phyloP scores from a whole-genome alignment of 2,329 filamentous ascomycete species.

The Pseudofabraea citricarpa region DNA sequence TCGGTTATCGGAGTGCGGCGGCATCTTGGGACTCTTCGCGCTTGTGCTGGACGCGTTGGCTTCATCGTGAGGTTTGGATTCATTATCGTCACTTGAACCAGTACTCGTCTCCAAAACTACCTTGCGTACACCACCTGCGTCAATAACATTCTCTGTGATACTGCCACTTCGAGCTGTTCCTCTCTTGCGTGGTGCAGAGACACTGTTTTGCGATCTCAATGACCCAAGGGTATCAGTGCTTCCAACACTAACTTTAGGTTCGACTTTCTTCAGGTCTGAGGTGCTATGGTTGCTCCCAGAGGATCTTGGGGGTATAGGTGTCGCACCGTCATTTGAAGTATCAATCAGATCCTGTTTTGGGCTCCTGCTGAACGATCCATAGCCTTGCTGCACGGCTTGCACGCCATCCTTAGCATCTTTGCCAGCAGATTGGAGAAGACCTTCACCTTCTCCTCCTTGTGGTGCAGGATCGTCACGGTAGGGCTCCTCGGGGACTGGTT shows the following conservation, averaged over 20 bases:
- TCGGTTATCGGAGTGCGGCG: not conserved
- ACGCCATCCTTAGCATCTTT: conserved; percentile 60
- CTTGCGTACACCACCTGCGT: conserved; percentile 70
- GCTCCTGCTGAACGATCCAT: conserved; percentile 38
- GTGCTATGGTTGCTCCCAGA: not conserved
- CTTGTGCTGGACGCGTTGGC: not conserved
- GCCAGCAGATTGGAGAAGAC: conserved; percentile 47
- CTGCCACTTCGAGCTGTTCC: conserved; percentile 64
- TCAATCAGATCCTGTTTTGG: conserved; percentile 2
- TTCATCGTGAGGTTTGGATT: not conserved
- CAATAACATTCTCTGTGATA: conserved; percentile 74
- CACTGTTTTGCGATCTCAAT: conserved; percentile 23
- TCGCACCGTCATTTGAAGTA: not conserved
- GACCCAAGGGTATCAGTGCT: conserved; percentile 26
- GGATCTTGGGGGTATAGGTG: not conserved
- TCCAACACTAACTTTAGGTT: conserved; percentile 14
- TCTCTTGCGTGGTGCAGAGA: conserved; percentile 32
- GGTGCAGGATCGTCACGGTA: conserved; percentile 34
- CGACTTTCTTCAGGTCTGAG: conserved; percentile 9
- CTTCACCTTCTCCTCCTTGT: conserved; percentile 47
- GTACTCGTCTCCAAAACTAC: conserved; percentile 68
- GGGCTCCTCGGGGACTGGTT: conserved; percentile 33
- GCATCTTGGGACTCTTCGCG: not conserved
- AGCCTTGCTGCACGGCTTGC: conserved; percentile 52
- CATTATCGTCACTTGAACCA: conserved; percentile 17